Conservation (phyloP, 768 basidiomycete genomes). For the Tricholoma saponaceum region DNA sequence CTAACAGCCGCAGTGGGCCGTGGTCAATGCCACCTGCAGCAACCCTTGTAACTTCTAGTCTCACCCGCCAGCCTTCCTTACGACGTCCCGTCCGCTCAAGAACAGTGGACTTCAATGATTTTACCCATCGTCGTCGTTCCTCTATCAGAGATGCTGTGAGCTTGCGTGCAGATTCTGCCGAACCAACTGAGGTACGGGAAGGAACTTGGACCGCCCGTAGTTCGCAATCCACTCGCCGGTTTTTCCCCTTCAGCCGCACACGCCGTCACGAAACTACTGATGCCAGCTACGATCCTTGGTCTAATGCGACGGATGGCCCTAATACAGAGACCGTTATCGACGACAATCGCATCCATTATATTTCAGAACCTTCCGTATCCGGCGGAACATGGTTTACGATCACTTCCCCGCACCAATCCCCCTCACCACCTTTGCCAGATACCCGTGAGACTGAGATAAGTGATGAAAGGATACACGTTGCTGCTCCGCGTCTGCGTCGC, state of each 20-base stretch:
- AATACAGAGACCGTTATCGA: constrained; percentile 13
- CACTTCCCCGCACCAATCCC: constrained; percentile 17
- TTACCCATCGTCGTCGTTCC: constrained; percentile 61
- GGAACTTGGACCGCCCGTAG: constrained; percentile 10
- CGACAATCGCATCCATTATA: constrained; percentile 6
- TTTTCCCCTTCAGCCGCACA: constrained; percentile 49
- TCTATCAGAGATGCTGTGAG: constrained; percentile 34
- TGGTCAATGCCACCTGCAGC: constrained; percentile 26
- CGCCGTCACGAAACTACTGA: constrained; percentile 36
- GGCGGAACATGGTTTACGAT: constrained; percentile 21
- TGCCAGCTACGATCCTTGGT: constrained; percentile 14
- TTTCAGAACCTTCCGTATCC: constrained; percentile 17
- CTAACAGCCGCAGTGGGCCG: constrained; percentile 22
- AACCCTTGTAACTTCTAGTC: constrained; percentile 20
- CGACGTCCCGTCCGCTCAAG: constrained; percentile 54
- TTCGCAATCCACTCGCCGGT: constrained; percentile 39
- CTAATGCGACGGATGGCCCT: constrained; percentile 17
- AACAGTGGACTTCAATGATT: constrained; percentile 68
- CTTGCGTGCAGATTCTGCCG: constrained; percentile 23
- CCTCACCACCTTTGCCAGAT: constrained; percentile 8
- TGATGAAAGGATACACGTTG: constrained; percentile 26
- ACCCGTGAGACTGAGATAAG: constrained; percentile 24
- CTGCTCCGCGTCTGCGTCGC: constrained; percentile 54
- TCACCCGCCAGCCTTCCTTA: constrained; percentile 57
- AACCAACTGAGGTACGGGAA: constrained; percentile 26